Conservation (phyloP, 192 early-diverging fungal species). For the Haplosporangium gracile region DNA sequence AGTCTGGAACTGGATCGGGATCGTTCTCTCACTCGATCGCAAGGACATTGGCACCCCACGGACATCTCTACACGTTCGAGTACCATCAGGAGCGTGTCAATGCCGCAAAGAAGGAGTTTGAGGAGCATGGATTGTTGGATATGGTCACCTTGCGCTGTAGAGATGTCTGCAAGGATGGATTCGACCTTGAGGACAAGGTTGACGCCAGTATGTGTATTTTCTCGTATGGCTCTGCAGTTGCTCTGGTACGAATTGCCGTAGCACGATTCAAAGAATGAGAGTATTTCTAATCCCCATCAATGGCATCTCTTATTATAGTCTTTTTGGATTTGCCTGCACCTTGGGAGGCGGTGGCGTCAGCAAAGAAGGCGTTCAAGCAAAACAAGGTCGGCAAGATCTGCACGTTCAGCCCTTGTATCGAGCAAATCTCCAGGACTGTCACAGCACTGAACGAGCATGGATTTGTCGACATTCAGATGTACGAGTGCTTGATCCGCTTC, state of each 20-base stretch:
- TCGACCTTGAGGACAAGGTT: conserved; percentile 78
- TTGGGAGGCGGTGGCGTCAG: conserved; percentile 91
- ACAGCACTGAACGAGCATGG: conserved; percentile 82
- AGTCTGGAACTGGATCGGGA: conserved; percentile 95
- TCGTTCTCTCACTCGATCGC: conserved; percentile 98
- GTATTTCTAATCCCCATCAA: not conserved
- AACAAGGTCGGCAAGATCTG: conserved; percentile 89
- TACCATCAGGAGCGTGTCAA: conserved; percentile 87
- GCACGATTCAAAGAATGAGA: no score
- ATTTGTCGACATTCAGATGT: conserved; percentile 86
- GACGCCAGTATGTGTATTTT: conserved; percentile 71
- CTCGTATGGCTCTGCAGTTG: not conserved
- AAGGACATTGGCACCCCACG: conserved; percentile 86
- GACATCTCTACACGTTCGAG: conserved; percentile 95
- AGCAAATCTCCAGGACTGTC: conserved; percentile 91
- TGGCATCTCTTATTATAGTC: conserved; percentile 56
- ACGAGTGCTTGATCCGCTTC: conserved; percentile 88
- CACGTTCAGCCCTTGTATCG: conserved; percentile 96
- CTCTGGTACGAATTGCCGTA: not conserved
- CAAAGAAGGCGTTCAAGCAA: conserved; percentile 89
- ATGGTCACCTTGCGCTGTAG: conserved; percentile 82
- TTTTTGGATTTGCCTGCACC: conserved; percentile 97
- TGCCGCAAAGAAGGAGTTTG: conserved; percentile 82
- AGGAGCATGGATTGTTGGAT: conserved; percentile 76
- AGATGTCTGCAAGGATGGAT: conserved; percentile 93